Evolutionary conservation across 169 alveolate species (phyloP), one percentile per base, ranked within the genome.

Genomic region (Eimeria necatrix): DNA sequence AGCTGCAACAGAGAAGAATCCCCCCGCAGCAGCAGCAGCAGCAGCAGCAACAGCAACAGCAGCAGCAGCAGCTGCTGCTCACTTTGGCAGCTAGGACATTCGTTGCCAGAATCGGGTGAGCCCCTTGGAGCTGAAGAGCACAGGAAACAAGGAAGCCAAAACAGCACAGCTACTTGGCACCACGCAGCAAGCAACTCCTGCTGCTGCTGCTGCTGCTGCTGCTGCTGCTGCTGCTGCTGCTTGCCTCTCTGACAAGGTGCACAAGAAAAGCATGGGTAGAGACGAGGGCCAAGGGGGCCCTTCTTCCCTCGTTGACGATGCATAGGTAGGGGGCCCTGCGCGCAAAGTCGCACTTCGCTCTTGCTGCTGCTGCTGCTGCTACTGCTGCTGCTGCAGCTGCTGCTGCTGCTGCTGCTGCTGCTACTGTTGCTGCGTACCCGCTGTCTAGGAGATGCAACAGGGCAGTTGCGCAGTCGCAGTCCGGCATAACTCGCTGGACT

Each of bases 261-360:
- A 68, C 78, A 20, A 68, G 41, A n/a, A 68, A 68, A 22, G 48
- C 78, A n/a, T 68, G 32, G 22, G 78, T 22, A 16, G 78, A 68
- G 78, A 68, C 41, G 41, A 68, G 78, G 20, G 78, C 78, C 78
- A 68, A 68, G 20, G 78, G 78, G 78, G 78, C 78, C 32, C 78
- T 68, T n/a, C 78, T 68, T 7, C 78, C 78, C 78, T 68, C 78
- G 20, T 68, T 68, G 46, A 68, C 41, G 32, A 68, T n/a, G 78
- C 78, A 68, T 3, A 68, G 32, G 20, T 68, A 68, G 46, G 78
- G 78, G 32, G 78, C 78, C 46, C 78, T 68, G 22, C 78, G 20
- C 12, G 18, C 68, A 56, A 56, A 56, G 68, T 16, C 12, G 18
- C 22, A 56, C 2, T 10, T 56, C 2, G 68, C 68, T 56, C 1